phyloP scores from a whole-genome alignment of 2,329 filamentous ascomycete species.

The Penicillium sp. region DNA sequence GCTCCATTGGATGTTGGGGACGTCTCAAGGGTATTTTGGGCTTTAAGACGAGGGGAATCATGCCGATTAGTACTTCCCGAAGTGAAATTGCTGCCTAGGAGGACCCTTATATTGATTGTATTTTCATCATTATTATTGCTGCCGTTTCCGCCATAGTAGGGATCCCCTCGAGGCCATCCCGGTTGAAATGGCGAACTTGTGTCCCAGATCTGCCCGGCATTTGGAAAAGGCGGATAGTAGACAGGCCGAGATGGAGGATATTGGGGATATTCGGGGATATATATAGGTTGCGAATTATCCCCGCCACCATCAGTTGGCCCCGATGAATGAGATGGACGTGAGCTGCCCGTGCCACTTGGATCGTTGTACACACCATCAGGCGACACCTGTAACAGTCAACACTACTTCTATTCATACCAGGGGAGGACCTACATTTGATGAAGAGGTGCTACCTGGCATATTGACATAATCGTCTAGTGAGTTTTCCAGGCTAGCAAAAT shows the following conservation, averaged over 20 bases:
- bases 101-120: slow-evolving; percentile 11
- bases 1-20: background rate
- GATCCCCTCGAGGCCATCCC: slow-evolving; percentile 10
- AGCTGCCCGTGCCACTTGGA: slow-evolving; percentile 1
- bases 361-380: slow-evolving; percentile 18
- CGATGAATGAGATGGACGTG: background rate
- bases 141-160: slow-evolving; percentile 6
- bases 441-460: slow-evolving; percentile 43
- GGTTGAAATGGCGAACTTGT: slow-evolving; percentile 8
- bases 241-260: slow-evolving; percentile 1
- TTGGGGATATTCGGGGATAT: slow-evolving; percentile 7
- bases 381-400: slow-evolving; percentile 15
- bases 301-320: background rate
- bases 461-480: slow-evolving; percentile 44
- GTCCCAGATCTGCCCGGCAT: slow-evolving; percentile 3
- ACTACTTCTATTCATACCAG: background rate
- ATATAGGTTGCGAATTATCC: slow-evolving; percentile 6
- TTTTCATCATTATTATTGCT: slow-evolving; percentile 3
- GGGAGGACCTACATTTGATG: slow-evolving; percentile 20
- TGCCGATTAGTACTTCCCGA: slow-evolving; percentile 1
- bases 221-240: slow-evolving; percentile 4
- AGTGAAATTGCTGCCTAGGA: slow-evolving; percentile 8
- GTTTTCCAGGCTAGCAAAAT: slow-evolving; percentile 41
- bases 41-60: slow-evolving; percentile 6
- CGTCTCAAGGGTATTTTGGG: background rate